A percentile compares a stretch with the other conserved stretches of the same genome.
Evolutionary conservation across 257 asterid genomes (phyloP).

Genomic region (Penstemon davidsonii): DNA sequence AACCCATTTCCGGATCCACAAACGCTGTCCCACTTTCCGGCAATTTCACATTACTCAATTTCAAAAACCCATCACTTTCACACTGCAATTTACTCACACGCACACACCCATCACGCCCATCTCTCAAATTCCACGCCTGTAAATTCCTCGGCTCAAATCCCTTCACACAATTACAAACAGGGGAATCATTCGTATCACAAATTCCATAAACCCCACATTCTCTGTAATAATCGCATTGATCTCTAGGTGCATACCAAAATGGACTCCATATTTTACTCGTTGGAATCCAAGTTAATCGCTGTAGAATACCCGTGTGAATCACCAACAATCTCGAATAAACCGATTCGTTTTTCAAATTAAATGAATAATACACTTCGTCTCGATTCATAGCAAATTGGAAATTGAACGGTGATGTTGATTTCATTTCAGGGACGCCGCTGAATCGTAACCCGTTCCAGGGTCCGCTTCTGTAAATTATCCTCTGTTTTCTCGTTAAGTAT

Average conservation of each 20-base stretch:
- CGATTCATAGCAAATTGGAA: slow-evolving; percentile 42
- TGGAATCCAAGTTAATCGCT: slow-evolving; percentile 67
- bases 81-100: slow-evolving; percentile 51
- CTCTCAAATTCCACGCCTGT: slow-evolving; percentile 71
- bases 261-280: slow-evolving; percentile 48
- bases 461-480: slow-evolving; percentile 65
- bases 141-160: slow-evolving; percentile 64
- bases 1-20: slow-evolving; percentile 43
- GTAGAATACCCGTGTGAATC: slow-evolving; percentile 37
- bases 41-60: slow-evolving; percentile 55
- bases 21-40: slow-evolving; percentile 65
- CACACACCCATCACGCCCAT: slow-evolving; percentile 77
- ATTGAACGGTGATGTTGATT: slow-evolving; percentile 37
- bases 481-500: slow-evolving; percentile 28
- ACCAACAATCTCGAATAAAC: slow-evolving; percentile 58
- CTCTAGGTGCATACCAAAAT: slow-evolving; percentile 83
- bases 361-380: slow-evolving; percentile 49
- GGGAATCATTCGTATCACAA: slow-evolving; percentile 71
- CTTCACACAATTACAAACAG: slow-evolving; percentile 63
- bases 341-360: slow-evolving; percentile 38
- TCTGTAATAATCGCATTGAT: slow-evolving; percentile 69
- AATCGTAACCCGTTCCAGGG: slow-evolving; percentile 88
- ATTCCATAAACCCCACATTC: slow-evolving; percentile 76
- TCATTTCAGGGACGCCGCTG: slow-evolving; percentile 93
- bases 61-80: slow-evolving; percentile 47